Conservation (phyloP, 2,329 filamentous ascomycete genomes). For the Aspergillus niger region DNA sequence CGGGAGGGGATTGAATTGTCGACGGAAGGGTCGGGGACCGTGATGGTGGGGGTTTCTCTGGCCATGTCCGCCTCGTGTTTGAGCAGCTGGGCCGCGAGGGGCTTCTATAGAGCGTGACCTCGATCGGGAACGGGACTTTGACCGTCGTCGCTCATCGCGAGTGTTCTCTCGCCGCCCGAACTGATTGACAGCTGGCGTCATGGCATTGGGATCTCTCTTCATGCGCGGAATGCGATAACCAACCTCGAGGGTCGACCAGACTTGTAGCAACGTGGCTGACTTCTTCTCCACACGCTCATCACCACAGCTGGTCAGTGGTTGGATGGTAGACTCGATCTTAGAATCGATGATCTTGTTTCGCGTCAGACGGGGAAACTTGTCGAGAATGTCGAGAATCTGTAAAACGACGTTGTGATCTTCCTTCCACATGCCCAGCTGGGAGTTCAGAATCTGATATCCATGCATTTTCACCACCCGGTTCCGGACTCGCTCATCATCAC, state of each 20-base stretch:
- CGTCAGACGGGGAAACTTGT: constrained; percentile 84
- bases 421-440: constrained; percentile 78
- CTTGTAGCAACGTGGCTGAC: constrained; percentile 71
- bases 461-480: constrained; percentile 94
- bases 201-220: constrained; percentile 72
- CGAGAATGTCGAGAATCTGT: constrained; percentile 85
- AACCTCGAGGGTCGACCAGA: constrained; percentile 86
- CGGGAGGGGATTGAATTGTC: constrained; percentile 64
- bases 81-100: constrained; percentile 45
- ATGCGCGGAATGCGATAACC: constrained; percentile 91
- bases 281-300: constrained; percentile 75
- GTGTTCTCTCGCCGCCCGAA: constrained; percentile 58
- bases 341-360: constrained; percentile 97
- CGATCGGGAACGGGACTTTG: constrained; percentile 53
- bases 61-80: constrained; percentile 56
- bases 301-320: constrained; percentile 66
- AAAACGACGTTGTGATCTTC: constrained; percentile 88
- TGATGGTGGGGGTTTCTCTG: constrained; percentile 62
- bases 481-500: constrained; percentile 81
- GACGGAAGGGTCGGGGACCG: constrained; percentile 58
- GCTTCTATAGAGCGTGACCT: constrained; percentile 50
- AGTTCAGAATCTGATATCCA: constrained; percentile 92
- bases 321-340: constrained; percentile 83
- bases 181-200: constrained; percentile 62
- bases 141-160: constrained; percentile 53